Evolutionary conservation across 1,284 basidiomycete species (phyloP), one percentile per base, ranked within the genome.

Genomic region (Coniferiporia weirii): DNA sequence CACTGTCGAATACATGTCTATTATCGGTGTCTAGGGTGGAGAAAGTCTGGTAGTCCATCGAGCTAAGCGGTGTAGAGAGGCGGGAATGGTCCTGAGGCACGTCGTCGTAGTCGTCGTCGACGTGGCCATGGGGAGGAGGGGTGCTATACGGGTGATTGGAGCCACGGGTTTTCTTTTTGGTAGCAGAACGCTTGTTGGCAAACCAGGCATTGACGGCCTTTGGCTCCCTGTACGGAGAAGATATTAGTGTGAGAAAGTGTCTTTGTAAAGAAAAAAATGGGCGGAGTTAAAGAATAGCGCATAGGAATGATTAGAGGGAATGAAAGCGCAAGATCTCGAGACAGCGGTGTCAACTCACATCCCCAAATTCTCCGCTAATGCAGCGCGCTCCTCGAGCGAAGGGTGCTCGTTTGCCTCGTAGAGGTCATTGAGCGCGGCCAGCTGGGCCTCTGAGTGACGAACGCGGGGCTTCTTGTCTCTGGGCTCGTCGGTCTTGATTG

Each of bases 131-230:
- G 53, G 62, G 75, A 71, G 66, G 73, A 32, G 61, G 54, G 9
- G 60, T 58, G 56, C 47, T 64, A 57, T 68, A 70, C 35, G 64
- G 60, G 12, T 62, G 61, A 65, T 70, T 71, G 60, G 56, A 36
- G 69, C 70, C 63, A 75, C 76, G 61, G 76, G 54, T 79, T 48
- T 85, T 80, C 73, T 90, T 90, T 79, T 89, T 90, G 66, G 82
- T 83, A 20, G 88, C 89, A 13, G 87, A 88, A 59, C 87, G 80
- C 76, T 89, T 90, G 70, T 90, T 90, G 72, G 90, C 88, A 73
- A 90, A 90, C 85, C 87, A 90, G 22, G 87, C 85, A 68, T 88
- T 88, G 68, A 90, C 87, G 1, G 85, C 88, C 78, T 90, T 90
- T 70, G 81, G 83, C 69, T 89, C 85, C 85, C 87, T 90, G 68